Base-by-base conservation (phyloP, 495 filamentous ascomycete species). In the Penicillium canescens region DNA sequence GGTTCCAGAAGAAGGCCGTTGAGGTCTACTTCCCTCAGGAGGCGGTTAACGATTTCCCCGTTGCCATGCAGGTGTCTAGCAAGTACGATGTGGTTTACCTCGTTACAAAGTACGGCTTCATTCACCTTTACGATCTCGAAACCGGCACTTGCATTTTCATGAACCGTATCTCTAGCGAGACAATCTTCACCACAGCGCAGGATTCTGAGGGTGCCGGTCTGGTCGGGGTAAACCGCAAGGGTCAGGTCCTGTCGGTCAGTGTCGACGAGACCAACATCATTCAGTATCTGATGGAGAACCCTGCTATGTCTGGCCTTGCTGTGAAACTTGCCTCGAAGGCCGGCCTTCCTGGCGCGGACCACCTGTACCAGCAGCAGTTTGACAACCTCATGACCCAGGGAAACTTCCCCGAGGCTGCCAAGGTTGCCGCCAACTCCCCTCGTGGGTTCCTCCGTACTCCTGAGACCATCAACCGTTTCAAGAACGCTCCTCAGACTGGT, bases 141-240 rank as follows among this genome's bases (percentile, higher is more conserved):
- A 93, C 90, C 6, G 94, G 90, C 33, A 90, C 89, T n/a, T 94
- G 91, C 67, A 93, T 99, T 66, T 99, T 96, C 83, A 96, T 99
- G 92, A 98, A 99, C 75, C 88, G 94, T 46, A 99, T 99, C 63
- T 99, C 94, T 18, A 95, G 91, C 75, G 94, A 99, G 66, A 99
- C 94, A 0, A 98, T 99, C 65, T 99, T 99, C 75, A 92, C 92
- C 13, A 96, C 92, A 11, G 86, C 91, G 5, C 74, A 85, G 12
- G 93, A 98, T 66, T 81, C 80, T n/a, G 86, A 92, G 1, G 91
- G 89, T 21, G 83, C 83, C 50, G 94, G 94, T 60, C 85, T 97
- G 54, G 80, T 96, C n/a, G 92, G 92, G 48, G 90, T 99, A 52
- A 99, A 99, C 70, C 84, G 95, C 50, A 96, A 96, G 75, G 94